Evolutionary conservation across 1,284 basidiomycete species (phyloP).

Genomic region (Serendipita sp.): DNA sequence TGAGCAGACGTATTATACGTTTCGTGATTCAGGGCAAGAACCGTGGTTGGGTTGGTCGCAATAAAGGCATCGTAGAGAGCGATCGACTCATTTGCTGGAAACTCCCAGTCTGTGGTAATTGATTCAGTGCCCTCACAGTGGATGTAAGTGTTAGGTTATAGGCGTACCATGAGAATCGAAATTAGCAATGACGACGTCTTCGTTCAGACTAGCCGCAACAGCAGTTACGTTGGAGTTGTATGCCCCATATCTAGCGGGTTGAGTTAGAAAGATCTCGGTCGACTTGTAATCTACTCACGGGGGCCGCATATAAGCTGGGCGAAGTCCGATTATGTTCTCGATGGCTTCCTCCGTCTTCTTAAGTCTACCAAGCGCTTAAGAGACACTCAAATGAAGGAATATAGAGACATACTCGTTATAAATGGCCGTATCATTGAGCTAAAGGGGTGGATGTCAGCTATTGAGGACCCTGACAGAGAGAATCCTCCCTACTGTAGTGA

Average conservation of each 20-base stretch:
- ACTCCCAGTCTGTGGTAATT: background rate
- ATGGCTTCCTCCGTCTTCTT: constrained; percentile 11
- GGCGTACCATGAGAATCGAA: background rate
- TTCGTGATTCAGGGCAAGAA: constrained; percentile 33
- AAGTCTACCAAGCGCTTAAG: background rate
- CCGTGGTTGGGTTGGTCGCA: constrained; percentile 23
- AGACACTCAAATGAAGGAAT: constrained; percentile 10
- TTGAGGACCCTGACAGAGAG: background rate
- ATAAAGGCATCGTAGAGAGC: constrained; percentile 21
- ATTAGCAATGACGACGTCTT: background rate
- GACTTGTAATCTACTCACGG: background rate
- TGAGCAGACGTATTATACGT: constrained; percentile 26
- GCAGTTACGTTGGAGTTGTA: background rate
- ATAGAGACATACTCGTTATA: constrained; percentile 3
- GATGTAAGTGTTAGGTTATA: background rate
- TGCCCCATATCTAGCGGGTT: background rate
- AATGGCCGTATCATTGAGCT: background rate
- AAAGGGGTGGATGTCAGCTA: background rate
- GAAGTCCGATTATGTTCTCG: constrained; percentile 14
- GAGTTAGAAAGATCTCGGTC: background rate
- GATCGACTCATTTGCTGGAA: constrained; percentile 18
- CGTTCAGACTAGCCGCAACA: background rate
- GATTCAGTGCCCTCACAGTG: background rate
- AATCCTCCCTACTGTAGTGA: constrained; percentile 5
- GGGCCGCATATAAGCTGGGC: constrained; percentile 15